Evolutionary conservation across 352 stramenopile species (phyloP).

Genomic region (Halophytophthora batemanensis): DNA sequence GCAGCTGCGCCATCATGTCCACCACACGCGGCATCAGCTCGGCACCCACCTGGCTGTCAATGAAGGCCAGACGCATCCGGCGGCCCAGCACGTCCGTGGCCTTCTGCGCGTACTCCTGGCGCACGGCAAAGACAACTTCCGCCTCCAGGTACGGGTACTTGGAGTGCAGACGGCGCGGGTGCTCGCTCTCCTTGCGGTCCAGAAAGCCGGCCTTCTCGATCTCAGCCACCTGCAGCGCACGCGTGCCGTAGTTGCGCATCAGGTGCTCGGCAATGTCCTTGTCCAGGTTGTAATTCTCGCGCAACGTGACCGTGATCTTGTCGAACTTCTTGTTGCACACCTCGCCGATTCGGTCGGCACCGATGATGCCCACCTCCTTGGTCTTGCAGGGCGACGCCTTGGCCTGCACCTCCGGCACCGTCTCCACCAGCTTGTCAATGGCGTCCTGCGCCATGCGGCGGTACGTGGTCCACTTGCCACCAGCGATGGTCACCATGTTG

Average conservation of each 20-base stretch:
- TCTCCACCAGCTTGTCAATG: conserved; percentile 87
- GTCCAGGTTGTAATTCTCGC: conserved; percentile 92
- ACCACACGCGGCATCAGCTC: conserved; percentile 86
- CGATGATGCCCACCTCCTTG: conserved; percentile 79
- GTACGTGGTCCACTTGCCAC: conserved; percentile 98
- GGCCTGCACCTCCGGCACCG: conserved; percentile 65
- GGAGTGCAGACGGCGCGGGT: conserved; percentile 86
- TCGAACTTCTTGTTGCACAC: conserved; percentile 97
- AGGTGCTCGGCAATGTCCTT: conserved; percentile 94
- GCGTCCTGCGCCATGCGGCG: conserved; percentile 95
- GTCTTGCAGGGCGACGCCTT: conserved; percentile 81
- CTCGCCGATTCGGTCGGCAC: conserved; percentile 89
- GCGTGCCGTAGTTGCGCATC: conserved; percentile 95
- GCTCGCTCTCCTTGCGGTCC: conserved; percentile 80
- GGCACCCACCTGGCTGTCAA: conserved; percentile 83
- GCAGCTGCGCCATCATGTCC: conserved; percentile 91
- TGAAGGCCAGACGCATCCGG: conserved; percentile 91
- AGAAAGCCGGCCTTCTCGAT: conserved; percentile 85
- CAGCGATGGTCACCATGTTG: conserved; percentile 93
- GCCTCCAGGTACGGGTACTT: conserved; percentile 95
- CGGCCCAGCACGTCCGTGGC: conserved; percentile 91
- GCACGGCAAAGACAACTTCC: conserved; percentile 92
- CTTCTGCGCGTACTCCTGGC: conserved; percentile 94
- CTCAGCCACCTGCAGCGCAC: conserved; percentile 93
- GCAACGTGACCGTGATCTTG: conserved; percentile 91